Evolutionary conservation across 1,139 yeast species (phyloP).

Genomic region (Nematodospora anomalae): DNA sequence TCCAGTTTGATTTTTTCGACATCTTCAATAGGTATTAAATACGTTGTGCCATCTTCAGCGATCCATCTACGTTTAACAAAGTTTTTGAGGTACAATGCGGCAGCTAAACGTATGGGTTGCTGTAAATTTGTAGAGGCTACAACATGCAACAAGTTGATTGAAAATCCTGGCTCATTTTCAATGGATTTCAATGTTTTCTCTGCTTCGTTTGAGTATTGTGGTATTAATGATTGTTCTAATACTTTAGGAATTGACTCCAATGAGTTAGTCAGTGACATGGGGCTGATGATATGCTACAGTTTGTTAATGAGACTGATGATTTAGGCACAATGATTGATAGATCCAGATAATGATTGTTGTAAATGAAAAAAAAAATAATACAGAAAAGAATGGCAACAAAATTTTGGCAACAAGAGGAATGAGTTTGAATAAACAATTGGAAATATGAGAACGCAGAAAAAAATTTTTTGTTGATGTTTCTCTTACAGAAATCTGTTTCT

Average conservation of each 20-base stretch:
- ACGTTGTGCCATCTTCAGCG: constrained; percentile 75
- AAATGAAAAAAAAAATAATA: no score
- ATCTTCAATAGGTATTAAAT: constrained; percentile 61
- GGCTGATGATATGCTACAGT: neutral
- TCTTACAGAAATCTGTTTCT: neutral
- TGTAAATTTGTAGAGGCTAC: constrained; percentile 64
- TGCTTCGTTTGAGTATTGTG: constrained; percentile 58
- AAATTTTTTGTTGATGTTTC: neutral
- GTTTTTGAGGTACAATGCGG: constrained; percentile 88
- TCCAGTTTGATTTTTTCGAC: constrained; percentile 69
- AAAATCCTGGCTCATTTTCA: constrained; percentile 71
- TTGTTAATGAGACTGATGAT: no score
- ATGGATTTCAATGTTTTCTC: constrained; percentile 58
- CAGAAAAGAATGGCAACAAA: neutral
- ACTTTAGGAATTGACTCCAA: constrained; percentile 45
- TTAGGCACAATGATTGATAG: no score
- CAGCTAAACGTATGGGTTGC: constrained; percentile 72
- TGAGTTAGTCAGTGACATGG: constrained; percentile 11
- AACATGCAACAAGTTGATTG: constrained; percentile 71
- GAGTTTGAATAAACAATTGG: no score
- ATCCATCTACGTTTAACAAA: constrained; percentile 84
- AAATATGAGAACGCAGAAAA: neutral
- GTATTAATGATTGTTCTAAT: constrained; percentile 51
- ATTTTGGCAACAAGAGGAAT: neutral
- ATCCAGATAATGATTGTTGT: no score